phyloP scores from a whole-genome alignment of 2,329 filamentous ascomycete genomes.

The Phyllosticta citrichinensis region DNA sequence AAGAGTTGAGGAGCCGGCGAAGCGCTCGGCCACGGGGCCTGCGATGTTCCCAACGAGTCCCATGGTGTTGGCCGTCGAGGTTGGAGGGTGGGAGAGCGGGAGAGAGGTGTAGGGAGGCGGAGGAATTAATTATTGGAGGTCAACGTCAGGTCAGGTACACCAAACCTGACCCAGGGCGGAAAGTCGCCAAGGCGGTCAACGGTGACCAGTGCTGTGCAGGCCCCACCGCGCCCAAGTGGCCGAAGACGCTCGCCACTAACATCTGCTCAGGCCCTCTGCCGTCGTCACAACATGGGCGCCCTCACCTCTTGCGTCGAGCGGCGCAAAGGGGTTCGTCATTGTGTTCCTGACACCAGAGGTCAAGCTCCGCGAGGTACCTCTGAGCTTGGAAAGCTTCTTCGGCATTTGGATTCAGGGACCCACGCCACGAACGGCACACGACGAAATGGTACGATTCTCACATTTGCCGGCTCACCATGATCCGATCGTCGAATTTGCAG shows the following conservation, averaged over 20 bases:
- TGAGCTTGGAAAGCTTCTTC: not conserved
- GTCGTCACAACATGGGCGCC: not conserved
- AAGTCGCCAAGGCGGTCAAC: slow-evolving; percentile 10
- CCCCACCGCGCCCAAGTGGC: not conserved
- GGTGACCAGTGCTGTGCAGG: not conserved
- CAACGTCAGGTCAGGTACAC: slow-evolving; percentile 3
- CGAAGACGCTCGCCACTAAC: not conserved
- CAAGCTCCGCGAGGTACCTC: not conserved
- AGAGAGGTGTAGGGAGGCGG: slow-evolving; percentile 1
- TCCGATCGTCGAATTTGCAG: not conserved
- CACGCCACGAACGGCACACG: not conserved
- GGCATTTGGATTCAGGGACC: not conserved
- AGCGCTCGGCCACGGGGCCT: slow-evolving; percentile 38
- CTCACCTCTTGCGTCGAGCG: not conserved
- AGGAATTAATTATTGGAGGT: not conserved
- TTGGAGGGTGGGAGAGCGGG: slow-evolving; percentile 1
- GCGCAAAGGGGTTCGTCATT: not conserved
- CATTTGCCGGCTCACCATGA: not conserved
- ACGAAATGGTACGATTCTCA: not conserved
- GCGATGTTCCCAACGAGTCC: slow-evolving; percentile 41
- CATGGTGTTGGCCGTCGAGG: slow-evolving; percentile 30
- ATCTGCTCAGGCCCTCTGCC: not conserved
- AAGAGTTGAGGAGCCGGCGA: slow-evolving; percentile 31
- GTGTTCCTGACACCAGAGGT: not conserved
- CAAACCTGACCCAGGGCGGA: not conserved